Percentiles rank a stretch among this genome's conserved stretches.
These are phyloP conservation scores for Candida schatavii DNA, from an alignment of 805 yeast genomes.

Conservation along the genomic window DNA sequence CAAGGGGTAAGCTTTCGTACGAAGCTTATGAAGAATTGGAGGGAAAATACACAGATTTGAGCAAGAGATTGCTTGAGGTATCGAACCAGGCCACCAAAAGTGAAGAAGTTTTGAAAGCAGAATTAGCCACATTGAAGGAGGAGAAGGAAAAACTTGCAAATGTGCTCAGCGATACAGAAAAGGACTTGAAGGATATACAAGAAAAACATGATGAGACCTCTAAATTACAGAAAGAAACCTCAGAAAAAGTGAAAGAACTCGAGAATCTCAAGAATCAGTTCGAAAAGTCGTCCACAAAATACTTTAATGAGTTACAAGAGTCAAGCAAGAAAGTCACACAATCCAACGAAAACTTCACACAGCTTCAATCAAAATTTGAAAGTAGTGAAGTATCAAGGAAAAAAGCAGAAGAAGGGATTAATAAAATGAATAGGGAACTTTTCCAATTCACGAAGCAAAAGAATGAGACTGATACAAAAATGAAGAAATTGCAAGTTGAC, in stretches of 20 bases:
- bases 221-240: conserved; percentile 18
- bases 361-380: conserved; percentile 29
- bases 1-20: conserved; percentile 61
- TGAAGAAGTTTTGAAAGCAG: conserved; percentile 17
- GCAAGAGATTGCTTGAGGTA: conserved; percentile 20
- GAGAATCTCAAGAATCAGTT: conserved; percentile 30
- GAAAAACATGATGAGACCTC: conserved; percentile 18
- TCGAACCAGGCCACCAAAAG: conserved; percentile 15
- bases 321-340: conserved; percentile 22
- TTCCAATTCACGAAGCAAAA: conserved; percentile 62
- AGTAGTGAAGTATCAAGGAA: conserved; percentile 43
- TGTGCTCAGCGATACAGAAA: conserved; percentile 9
- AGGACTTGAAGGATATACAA: conserved; percentile 18
- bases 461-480: conserved; percentile 44
- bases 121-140: conserved; percentile 15
- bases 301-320: conserved; percentile 30
- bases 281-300: conserved; percentile 25
- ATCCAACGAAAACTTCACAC: conserved; percentile 23
- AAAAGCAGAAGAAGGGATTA: conserved; percentile 81
- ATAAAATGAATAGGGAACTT: conserved; percentile 84
- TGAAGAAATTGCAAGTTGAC: conserved; percentile 44
- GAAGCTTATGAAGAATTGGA: conserved; percentile 53
- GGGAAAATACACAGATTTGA: conserved; percentile 27
- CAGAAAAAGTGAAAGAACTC: conserved; percentile 19
- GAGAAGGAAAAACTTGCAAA: conserved; percentile 14